Evolutionary conservation across 2,329 filamentous ascomycete species (phyloP).

Genomic region (Alternaria triticina): DNA sequence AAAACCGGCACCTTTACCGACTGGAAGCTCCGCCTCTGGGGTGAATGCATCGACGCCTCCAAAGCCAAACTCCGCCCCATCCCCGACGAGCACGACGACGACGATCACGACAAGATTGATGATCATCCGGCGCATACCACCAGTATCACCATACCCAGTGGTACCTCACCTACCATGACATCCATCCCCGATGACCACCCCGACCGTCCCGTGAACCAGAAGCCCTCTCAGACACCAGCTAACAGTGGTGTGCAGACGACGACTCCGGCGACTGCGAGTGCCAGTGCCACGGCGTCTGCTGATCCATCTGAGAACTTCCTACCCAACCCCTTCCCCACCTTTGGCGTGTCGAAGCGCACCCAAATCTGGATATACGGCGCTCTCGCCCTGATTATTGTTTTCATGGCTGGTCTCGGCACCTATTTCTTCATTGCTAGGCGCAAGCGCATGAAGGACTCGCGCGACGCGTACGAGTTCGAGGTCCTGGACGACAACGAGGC

Average conservation of each 20-base stretch:
- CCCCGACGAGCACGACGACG: constrained; percentile 82
- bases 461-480: constrained; percentile 93
- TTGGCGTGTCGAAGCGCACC: constrained; percentile 84
- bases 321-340: constrained; percentile 87
- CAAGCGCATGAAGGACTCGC: constrained; percentile 74
- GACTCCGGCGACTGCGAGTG: constrained; percentile 18
- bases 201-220: constrained; percentile 64
- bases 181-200: constrained; percentile 56
- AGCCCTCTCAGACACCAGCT: constrained; percentile 52
- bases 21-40: constrained; percentile 95
- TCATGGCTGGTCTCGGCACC: constrained; percentile 79
- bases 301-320: constrained; percentile 62
- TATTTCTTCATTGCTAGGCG: constrained; percentile 84
- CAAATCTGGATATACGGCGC: constrained; percentile 95
- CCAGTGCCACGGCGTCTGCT: constrained; percentile 25
- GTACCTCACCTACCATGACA: constrained; percentile 52
- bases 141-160: constrained; percentile 53
- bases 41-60: constrained; percentile 78
- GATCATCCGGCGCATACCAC: constrained; percentile 67
- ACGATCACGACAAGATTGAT: constrained; percentile 73
- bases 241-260: constrained; percentile 31
- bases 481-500: constrained; percentile 82
- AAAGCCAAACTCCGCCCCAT: constrained; percentile 79
- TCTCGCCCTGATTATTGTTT: constrained; percentile 80
- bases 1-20: constrained; percentile 81